A percentile compares a stretch with the other conserved stretches of the same genome.
Evolutionary conservation across 129 eudicot species (phyloP).

Genomic region (Erigeron canadensis): DNA sequence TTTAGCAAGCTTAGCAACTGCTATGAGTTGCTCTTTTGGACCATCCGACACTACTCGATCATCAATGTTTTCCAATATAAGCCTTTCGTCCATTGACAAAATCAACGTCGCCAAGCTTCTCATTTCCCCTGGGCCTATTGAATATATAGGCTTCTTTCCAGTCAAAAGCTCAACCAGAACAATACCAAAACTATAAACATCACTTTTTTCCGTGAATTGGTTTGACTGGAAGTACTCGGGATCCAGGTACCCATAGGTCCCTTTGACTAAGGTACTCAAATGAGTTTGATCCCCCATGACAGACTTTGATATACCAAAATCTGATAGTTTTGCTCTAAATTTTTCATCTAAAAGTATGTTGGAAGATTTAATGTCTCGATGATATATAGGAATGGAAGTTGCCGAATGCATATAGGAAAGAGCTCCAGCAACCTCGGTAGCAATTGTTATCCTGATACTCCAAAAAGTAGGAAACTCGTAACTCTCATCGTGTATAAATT

Average conservation of each 20-base stretch:
- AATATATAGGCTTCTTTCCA: background rate
- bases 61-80: background rate
- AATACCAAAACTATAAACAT: slow-evolving; percentile 10
- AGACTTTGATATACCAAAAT: slow-evolving; percentile 6
- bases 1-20: slow-evolving; percentile 12
- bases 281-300: background rate
- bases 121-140: background rate
- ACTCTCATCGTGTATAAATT: background rate
- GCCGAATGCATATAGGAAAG: slow-evolving; percentile 3
- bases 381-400: background rate
- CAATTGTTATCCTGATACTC: background rate
- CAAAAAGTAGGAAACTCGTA: slow-evolving; percentile 9
- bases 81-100: background rate
- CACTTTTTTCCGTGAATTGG: slow-evolving; percentile 5
- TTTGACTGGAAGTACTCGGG: slow-evolving; percentile 3
- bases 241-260: background rate
- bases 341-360: slow-evolving; percentile 12
- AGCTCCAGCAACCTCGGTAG: background rate
- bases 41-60: background rate
- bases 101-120: slow-evolving; percentile 4
- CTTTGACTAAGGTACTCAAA: background rate
- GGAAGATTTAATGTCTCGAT: background rate
- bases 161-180: slow-evolving; percentile 3
- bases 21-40: background rate
- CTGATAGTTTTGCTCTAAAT: background rate